Conservation (phyloP, 106 monocot species). For the Allium cepa region DNA sequence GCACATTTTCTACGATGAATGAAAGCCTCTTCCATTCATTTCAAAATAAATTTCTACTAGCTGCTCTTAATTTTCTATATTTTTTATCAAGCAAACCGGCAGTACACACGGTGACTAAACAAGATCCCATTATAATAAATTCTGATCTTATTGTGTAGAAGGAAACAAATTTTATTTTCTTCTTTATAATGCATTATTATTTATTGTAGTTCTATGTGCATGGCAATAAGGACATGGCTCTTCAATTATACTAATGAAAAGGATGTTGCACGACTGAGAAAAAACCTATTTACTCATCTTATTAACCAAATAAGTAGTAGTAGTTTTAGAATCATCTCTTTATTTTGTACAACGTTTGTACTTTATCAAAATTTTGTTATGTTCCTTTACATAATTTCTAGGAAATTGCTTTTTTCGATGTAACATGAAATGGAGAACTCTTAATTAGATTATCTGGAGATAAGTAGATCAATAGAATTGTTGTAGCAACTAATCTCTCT, state of each 20-base stretch:
- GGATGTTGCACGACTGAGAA: slow-evolving; percentile 92
- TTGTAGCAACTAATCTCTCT: slow-evolving; percentile 91
- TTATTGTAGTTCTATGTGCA: slow-evolving; percentile 69
- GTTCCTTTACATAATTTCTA: slow-evolving; percentile 9
- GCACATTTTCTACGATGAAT: too few relatives aligned
- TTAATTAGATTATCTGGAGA: slow-evolving; percentile 96
- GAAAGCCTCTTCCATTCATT: too few relatives aligned
- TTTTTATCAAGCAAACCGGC: too few relatives aligned
- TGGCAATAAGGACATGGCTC: slow-evolving; percentile 78
- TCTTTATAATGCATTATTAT: not conserved
- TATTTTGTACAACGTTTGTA: too few relatives aligned
- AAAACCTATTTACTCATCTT: slow-evolving; percentile 85
- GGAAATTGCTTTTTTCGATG: slow-evolving; percentile 99
- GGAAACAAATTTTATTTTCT: too few relatives aligned
- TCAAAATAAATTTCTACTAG: too few relatives aligned
- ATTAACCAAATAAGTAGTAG: slow-evolving; percentile 54
- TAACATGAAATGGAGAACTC: slow-evolving; percentile 95
- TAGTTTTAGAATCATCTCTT: too few relatives aligned
- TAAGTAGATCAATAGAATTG: slow-evolving; percentile 95
- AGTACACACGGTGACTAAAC: too few relatives aligned
- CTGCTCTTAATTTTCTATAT: too few relatives aligned
- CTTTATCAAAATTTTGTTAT: not conserved
- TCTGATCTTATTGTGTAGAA: too few relatives aligned
- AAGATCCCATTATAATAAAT: too few relatives aligned
- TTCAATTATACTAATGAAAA: slow-evolving; percentile 96